Conservation (phyloP, 2,329 filamentous ascomycete species). For the Talaromyces sp. region DNA sequence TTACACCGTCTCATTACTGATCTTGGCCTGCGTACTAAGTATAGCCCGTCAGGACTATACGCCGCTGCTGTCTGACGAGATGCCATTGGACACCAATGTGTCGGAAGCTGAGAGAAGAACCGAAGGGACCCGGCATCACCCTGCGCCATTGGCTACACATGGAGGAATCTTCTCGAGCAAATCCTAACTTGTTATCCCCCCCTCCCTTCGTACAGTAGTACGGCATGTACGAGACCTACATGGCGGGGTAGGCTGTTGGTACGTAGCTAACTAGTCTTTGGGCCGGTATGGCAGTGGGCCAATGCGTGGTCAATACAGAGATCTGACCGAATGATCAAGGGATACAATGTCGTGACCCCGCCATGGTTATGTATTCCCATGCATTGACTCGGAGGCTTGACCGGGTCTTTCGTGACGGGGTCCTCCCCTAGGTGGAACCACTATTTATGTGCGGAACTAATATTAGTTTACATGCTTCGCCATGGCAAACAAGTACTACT, state of each 20-base stretch:
- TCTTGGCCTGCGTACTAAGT: not conserved
- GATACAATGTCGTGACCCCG: not conserved
- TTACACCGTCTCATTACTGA: not conserved
- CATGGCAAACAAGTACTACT: not conserved
- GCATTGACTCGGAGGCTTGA: not conserved
- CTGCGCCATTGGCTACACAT: not conserved
- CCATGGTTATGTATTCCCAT: not conserved
- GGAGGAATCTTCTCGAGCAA: not conserved
- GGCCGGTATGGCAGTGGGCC: not conserved
- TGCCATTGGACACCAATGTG: slow-evolving; percentile 1
- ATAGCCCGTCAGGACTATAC: not conserved
- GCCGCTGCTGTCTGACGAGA: not conserved
- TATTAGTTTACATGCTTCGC: not conserved
- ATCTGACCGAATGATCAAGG: not conserved
- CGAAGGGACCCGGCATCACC: not conserved
- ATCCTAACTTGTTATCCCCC: not conserved
- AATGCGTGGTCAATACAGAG: not conserved
- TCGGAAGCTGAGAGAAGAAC: not conserved
- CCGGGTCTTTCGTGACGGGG: not conserved
- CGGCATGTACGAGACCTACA: not conserved
- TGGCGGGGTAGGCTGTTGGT: not conserved
- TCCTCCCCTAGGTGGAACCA: not conserved
- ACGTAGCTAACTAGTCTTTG: not conserved
- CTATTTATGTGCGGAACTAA: not conserved
- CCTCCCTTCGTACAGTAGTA: not conserved